Percentiles rank a stretch among this genome's conserved stretches.
Evolutionary conservation across 2,329 filamentous ascomycete genomes (phyloP).

Genomic region (Cladosporium sp.): DNA sequence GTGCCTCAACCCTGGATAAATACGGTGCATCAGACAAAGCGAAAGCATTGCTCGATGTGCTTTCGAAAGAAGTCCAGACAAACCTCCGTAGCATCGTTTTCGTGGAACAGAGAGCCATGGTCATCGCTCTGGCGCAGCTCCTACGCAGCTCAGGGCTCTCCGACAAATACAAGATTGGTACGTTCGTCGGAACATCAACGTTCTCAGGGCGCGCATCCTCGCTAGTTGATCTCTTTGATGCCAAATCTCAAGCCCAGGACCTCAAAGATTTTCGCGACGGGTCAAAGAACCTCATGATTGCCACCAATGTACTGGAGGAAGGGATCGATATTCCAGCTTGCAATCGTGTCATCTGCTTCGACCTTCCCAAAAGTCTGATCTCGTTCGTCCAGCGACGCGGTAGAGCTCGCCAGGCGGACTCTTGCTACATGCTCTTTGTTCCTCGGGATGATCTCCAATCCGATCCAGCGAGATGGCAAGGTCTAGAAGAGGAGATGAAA

Average conservation of each 20-base stretch:
- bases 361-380: slow-evolving; percentile 62
- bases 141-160: slow-evolving; percentile 23
- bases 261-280: slow-evolving; percentile 58
- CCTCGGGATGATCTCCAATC: slow-evolving; percentile 40
- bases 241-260: slow-evolving; percentile 52
- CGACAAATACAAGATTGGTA: slow-evolving; percentile 44
- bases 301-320: slow-evolving; percentile 62
- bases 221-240: slow-evolving; percentile 53
- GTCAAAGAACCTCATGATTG: slow-evolving; percentile 58
- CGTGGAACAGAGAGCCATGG: slow-evolving; percentile 49
- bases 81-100: slow-evolving; percentile 49
- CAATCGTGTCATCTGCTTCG: slow-evolving; percentile 66
- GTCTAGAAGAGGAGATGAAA: slow-evolving; percentile 74
- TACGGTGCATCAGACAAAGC: slow-evolving; percentile 26
- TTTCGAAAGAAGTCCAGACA: slow-evolving; percentile 38
- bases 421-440: slow-evolving; percentile 57
- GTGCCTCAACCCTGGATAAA: not conserved
- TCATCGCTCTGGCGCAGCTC: slow-evolving; percentile 42
- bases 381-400: slow-evolving; percentile 68
- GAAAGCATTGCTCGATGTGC: slow-evolving; percentile 37
- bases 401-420: slow-evolving; percentile 60
- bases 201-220: slow-evolving; percentile 46
- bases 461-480: slow-evolving; percentile 59
- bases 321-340: slow-evolving; percentile 65
- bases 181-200: slow-evolving; percentile 57